phyloP scores from a whole-genome alignment of 2,329 filamentous ascomycete genomes.

The Colletotrichum gigasporum region DNA sequence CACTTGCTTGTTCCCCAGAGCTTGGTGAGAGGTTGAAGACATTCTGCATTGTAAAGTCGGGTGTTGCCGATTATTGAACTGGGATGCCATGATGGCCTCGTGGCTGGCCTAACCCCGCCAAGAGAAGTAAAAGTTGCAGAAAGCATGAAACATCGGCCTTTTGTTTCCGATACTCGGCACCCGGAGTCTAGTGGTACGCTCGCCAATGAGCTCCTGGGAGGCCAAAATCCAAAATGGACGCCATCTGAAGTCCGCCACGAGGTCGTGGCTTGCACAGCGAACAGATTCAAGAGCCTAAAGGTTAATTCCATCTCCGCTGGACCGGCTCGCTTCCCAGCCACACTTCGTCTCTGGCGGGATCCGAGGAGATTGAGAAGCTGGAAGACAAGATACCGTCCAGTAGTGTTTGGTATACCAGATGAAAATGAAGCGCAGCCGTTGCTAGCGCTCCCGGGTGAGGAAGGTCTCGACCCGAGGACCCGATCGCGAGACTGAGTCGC shows the following conservation, averaged over 20 bases:
- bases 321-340: background rate
- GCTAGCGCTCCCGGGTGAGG: background rate
- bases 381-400: background rate
- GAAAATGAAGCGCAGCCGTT: background rate
- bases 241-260: constrained; percentile 23
- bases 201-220: background rate
- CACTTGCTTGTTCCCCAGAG: background rate
- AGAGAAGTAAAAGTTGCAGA: background rate
- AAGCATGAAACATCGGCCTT: constrained; percentile 23
- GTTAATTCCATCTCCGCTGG: background rate
- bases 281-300: background rate
- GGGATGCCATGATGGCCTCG: background rate
- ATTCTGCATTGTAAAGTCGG: no score
- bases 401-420: background rate
- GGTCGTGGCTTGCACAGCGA: background rate
- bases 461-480: background rate
- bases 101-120: constrained; percentile 3
- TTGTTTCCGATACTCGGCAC: constrained; percentile 29
- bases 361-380: background rate
- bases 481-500: constrained; percentile 4
- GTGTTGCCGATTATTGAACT: background rate
- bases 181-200: constrained; percentile 3
- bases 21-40: background rate
- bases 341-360: background rate
- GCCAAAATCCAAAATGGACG: constrained; percentile 3